Conservation (phyloP, 768 basidiomycete species). For the Sistotremastrum suecicum region DNA sequence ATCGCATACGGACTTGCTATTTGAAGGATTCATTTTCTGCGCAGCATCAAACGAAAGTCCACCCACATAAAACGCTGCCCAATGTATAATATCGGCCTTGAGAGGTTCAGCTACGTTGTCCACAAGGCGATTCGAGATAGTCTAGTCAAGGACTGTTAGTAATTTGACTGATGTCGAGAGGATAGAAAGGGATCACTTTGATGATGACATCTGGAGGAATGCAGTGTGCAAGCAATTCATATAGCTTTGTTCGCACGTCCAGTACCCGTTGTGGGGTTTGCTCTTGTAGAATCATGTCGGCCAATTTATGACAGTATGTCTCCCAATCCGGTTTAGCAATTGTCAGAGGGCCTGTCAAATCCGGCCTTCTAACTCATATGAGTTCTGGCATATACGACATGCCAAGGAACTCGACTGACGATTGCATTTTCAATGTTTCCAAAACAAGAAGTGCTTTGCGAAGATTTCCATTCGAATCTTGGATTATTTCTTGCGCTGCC, state of each 20-base stretch:
- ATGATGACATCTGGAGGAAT: conserved; percentile 87
- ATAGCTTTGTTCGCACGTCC: conserved; percentile 86
- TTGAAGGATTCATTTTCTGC: neutral
- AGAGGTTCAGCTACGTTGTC: conserved; percentile 80
- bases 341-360: conserved; percentile 59
- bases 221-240: conserved; percentile 92
- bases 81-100: conserved; percentile 91
- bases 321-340: conserved; percentile 99
- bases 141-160: conserved; percentile 16
- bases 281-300: conserved; percentile 77
- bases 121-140: conserved; percentile 77
- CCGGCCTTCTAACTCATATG: conserved; percentile 37
- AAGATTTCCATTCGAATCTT: conserved; percentile 78
- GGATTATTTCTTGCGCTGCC: conserved; percentile 59
- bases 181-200: conserved; percentile 40
- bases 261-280: conserved; percentile 83
- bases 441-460: conserved; percentile 90
- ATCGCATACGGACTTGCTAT: conserved; percentile 92
- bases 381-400: neutral
- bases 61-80: conserved; percentile 92
- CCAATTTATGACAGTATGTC: conserved; percentile 86
- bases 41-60: neutral
- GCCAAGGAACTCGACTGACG: conserved; percentile 32
- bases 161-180: neutral
- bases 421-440: conserved; percentile 95